A percentile compares a stretch with the other conserved stretches of the same genome.
Conservation (phyloP, 257 asterid species). For the Solanum clarkiae region DNA sequence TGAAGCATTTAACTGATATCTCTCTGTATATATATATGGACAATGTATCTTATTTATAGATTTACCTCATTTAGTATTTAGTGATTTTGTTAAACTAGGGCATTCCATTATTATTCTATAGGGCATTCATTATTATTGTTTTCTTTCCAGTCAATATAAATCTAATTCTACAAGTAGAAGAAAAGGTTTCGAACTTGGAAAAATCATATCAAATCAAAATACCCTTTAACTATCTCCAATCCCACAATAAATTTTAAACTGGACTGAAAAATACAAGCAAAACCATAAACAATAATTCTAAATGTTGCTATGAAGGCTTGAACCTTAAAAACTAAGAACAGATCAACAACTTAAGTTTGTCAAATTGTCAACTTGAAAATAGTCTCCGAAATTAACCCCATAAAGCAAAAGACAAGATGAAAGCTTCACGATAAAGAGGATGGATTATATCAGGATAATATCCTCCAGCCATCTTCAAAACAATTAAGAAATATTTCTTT, state of each 20-base stretch:
- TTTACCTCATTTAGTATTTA: too few species aligned
- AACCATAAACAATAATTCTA: background rate
- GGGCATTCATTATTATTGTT: background rate
- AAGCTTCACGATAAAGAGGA: background rate
- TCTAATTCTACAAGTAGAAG: background rate
- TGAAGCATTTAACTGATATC: too few species aligned
- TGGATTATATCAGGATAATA: background rate
- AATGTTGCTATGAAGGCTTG: background rate
- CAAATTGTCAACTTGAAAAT: background rate
- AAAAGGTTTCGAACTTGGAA: background rate
- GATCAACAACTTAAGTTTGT: background rate
- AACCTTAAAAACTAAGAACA: background rate
- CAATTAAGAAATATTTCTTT: background rate
- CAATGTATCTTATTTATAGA: too few species aligned
- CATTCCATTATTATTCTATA: too few species aligned
- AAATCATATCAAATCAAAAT: background rate
- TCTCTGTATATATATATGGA: too few species aligned
- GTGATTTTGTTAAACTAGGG: too few species aligned
- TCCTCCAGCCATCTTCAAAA: background rate
- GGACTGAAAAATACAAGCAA: background rate
- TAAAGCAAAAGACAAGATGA: background rate
- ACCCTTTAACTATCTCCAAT: background rate
- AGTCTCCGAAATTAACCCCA: background rate
- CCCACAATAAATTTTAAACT: background rate
- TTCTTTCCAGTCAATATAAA: background rate